These are phyloP conservation scores for Phytophthora hibernalis DNA, from an alignment of 352 stramenopile species.

Conservation along the genomic window DNA sequence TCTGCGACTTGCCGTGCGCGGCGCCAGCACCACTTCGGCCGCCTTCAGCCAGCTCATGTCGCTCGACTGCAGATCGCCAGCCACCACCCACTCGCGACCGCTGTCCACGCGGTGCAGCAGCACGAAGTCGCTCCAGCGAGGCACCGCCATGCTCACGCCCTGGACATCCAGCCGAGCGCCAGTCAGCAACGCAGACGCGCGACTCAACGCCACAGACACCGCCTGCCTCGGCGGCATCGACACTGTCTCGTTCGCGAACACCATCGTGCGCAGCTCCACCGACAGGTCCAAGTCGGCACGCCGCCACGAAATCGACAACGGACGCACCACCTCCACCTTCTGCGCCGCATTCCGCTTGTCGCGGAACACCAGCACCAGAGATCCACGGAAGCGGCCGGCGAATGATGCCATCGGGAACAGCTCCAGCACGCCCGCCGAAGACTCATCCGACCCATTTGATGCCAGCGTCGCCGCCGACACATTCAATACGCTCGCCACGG, in stretches of 20 bases:
- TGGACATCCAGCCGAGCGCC: not conserved
- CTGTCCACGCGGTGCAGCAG: not conserved
- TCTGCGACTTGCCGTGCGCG: conserved; percentile 26
- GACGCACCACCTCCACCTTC: conserved; percentile 17
- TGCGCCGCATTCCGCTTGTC: conserved; percentile 18
- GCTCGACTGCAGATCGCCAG: conserved; percentile 16
- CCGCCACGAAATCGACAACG: conserved; percentile 8
- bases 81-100: conserved; percentile 3
- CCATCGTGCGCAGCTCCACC: not conserved
- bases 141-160: not conserved
- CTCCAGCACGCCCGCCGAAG: conserved; percentile 6
- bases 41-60: conserved; percentile 29
- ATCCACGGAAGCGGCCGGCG: not conserved
- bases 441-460: conserved; percentile 6
- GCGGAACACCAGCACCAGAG: conserved; percentile 19
- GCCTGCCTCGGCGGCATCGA: not conserved
- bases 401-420: not conserved
- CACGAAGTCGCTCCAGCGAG: not conserved
- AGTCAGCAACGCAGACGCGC: not conserved
- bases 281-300: not conserved
- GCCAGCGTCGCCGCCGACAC: conserved; percentile 8
- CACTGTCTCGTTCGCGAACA: not conserved
- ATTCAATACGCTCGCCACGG: not conserved
- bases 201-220: not conserved
- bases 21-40: conserved; percentile 33